phyloP scores from a whole-genome alignment of 495 filamentous ascomycete species.

The Cladorrhinum samala region DNA sequence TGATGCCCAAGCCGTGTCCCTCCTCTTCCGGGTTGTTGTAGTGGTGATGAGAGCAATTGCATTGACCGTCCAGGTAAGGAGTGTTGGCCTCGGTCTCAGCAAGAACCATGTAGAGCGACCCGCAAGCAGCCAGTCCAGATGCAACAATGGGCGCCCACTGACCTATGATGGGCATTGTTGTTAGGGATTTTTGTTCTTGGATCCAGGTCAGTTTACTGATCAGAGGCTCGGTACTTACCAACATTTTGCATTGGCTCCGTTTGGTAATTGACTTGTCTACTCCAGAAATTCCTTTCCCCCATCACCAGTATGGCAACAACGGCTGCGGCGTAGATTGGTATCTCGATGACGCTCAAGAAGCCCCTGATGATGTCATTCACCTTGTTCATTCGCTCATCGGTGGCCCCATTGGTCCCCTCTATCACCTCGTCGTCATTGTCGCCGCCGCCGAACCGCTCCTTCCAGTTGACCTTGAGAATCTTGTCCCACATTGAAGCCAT shows the following conservation, averaged over 20 bases:
- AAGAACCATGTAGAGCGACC: conserved; percentile 48
- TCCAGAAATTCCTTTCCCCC: conserved; percentile 56
- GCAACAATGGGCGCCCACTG: conserved; percentile 55
- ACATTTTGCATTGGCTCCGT: conserved; percentile 51
- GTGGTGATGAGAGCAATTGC: conserved; percentile 25
- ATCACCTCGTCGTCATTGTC: conserved; percentile 34
- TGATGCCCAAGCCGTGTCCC: background rate
- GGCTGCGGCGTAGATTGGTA: conserved; percentile 48
- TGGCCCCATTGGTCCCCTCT: conserved; percentile 50
- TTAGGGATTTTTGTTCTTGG: no score
- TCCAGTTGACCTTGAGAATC: conserved; percentile 53
- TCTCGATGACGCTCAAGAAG: conserved; percentile 43
- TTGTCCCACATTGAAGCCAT: conserved; percentile 54
- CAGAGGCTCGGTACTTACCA: conserved; percentile 33
- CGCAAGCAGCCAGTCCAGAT: conserved; percentile 46
- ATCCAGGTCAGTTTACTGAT: background rate
- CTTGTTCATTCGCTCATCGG: conserved; percentile 39
- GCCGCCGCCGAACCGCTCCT: conserved; percentile 31
- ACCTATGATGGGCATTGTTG: conserved; percentile 22
- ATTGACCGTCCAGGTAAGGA: conserved; percentile 10
- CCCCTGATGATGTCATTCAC: conserved; percentile 40
- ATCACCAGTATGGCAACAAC: conserved; percentile 49
- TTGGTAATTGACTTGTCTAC: conserved; percentile 41
- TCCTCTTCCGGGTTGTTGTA: background rate
- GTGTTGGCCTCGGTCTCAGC: conserved; percentile 23